Evolutionary conservation across 345 rosid species (phyloP).

Genomic region (Aquilaria yunnanensis): DNA sequence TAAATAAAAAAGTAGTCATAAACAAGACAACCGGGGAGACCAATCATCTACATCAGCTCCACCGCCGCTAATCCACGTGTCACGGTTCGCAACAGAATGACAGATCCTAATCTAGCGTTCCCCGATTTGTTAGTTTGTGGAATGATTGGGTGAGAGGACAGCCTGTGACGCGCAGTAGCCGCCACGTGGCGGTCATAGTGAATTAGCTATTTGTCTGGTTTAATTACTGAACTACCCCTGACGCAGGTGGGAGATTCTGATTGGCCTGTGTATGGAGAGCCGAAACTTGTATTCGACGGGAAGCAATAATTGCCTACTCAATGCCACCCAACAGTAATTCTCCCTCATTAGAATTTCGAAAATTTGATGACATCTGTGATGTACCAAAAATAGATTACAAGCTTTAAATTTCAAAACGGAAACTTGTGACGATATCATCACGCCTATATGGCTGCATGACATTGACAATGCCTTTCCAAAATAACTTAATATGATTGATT

Average conservation of each 20-base stretch:
- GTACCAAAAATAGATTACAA: too few relatives aligned
- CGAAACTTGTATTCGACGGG: slow-evolving; percentile 13
- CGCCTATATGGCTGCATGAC: too few relatives aligned
- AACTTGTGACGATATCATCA: too few relatives aligned
- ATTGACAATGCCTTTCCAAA: too few relatives aligned
- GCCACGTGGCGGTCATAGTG: slow-evolving; percentile 16
- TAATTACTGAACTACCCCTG: slow-evolving; percentile 18
- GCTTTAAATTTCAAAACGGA: too few relatives aligned
- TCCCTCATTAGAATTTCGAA: not conserved
- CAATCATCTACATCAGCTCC: not conserved
- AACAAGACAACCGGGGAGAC: too few relatives aligned
- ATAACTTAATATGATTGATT: too few relatives aligned
- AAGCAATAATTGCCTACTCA: slow-evolving; percentile 21
- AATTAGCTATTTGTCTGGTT: not conserved
- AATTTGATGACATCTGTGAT: too few relatives aligned
- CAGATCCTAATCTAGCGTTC: not conserved
- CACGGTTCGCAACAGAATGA: not conserved
- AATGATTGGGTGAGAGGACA: not conserved
- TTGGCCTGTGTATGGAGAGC: not conserved
- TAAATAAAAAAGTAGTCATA: too few relatives aligned
- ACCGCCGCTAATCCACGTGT: not conserved
- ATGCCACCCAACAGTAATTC: not conserved
- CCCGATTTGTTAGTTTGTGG: slow-evolving; percentile 5
- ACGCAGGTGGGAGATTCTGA: not conserved
- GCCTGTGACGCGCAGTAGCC: not conserved